Evolutionary conservation across 192 early-diverging fungal species (phyloP).

Genomic region (Rhizophagus prolifer): DNA sequence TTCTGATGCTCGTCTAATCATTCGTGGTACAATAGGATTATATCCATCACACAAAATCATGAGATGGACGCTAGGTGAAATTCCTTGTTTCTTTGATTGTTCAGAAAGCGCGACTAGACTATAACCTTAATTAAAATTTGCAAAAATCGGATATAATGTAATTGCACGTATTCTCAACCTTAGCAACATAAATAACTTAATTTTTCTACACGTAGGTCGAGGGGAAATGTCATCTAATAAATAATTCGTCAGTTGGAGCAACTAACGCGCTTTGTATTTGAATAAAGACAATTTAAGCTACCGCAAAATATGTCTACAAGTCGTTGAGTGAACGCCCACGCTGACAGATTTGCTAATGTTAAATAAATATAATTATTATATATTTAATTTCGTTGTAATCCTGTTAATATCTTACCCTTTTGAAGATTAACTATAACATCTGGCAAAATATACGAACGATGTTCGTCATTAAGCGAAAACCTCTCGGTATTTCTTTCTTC

Average conservation of each 20-base stretch:
- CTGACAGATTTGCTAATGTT: slow-evolving; percentile 6
- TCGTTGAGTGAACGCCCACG: slow-evolving; percentile 23
- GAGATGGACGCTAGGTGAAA: slow-evolving; percentile 4
- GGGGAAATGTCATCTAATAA: slow-evolving; percentile 16
- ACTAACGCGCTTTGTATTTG: not conserved
- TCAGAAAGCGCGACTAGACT: slow-evolving; percentile 21
- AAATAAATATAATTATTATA: not conserved
- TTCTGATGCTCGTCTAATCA: slow-evolving; percentile 15
- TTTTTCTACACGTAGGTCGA: slow-evolving; percentile 8
- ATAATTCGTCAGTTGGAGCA: not conserved
- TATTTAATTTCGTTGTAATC: not conserved
- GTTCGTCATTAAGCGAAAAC: not conserved
- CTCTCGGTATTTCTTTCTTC: not conserved
- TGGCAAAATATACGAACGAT: not conserved
- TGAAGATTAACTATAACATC: not conserved
- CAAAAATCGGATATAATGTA: not conserved
- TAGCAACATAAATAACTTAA: slow-evolving; percentile 17
- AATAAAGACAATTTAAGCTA: not conserved
- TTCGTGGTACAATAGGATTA: slow-evolving; percentile 2
- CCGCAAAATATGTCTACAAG: slow-evolving; percentile 26
- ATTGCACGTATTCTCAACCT: not conserved
- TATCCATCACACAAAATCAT: slow-evolving; percentile 5
- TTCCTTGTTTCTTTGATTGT: not conserved
- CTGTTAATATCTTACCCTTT: not conserved
- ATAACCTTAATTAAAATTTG: not conserved